phyloP scores from a whole-genome alignment of 164 flowering plant species.

The Magnolia officinalis region DNA sequence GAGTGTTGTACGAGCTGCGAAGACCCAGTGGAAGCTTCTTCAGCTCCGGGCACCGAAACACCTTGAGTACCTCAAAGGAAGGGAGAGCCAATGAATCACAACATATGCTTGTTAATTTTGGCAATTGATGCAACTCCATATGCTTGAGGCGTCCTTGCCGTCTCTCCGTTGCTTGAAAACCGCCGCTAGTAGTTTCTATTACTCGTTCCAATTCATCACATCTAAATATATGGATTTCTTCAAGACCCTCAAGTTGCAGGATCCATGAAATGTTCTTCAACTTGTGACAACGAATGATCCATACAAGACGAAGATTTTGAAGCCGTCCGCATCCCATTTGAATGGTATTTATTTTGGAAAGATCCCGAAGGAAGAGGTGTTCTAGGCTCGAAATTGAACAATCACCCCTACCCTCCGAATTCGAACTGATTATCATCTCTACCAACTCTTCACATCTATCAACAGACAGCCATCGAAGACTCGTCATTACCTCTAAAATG shows the following conservation, averaged over 20 bases:
- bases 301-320: background rate
- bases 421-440: constrained; percentile 8
- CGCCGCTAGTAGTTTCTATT: background rate
- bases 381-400: background rate
- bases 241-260: background rate
- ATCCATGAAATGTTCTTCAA: constrained; percentile 16
- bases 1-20: constrained; percentile 1
- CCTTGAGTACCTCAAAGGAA: background rate
- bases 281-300: constrained; percentile 3
- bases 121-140: background rate
- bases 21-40: constrained; percentile 15
- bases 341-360: constrained; percentile 3
- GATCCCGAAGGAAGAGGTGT: background rate
- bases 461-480: background rate
- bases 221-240: background rate
- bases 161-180: background rate
- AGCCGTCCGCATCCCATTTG: background rate
- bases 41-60: constrained; percentile 2
- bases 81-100: constrained; percentile 10
- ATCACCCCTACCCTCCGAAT: background rate
- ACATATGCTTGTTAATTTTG: constrained; percentile 14
- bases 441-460: constrained; percentile 2
- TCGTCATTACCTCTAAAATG: background rate
- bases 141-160: background rate
- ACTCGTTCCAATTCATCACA: constrained; percentile 12